A percentile compares a stretch with the other conserved stretches of the same genome.
Conservation (phyloP, 495 filamentous ascomycete species). For the Hypoxylon lenormandii region DNA sequence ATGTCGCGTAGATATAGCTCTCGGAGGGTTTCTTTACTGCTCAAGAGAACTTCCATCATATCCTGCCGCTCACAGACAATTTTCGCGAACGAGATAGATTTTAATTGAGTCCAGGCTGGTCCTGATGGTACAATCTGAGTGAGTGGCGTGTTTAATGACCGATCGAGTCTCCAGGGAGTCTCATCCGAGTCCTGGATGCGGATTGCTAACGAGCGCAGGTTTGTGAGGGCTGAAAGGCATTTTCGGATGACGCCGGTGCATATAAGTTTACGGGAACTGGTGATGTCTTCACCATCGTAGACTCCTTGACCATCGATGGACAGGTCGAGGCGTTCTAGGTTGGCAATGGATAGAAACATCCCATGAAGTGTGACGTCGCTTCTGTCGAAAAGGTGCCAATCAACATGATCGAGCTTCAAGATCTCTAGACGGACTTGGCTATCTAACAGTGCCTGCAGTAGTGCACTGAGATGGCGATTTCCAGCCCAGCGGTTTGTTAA, state of each 20-base stretch:
- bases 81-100: conserved; percentile 10
- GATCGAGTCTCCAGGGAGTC: not conserved
- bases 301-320: not conserved
- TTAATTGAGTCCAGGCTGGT: conserved; percentile 25
- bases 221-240: not conserved
- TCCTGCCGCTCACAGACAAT: conserved; percentile 23
- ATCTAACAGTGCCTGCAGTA: not conserved
- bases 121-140: conserved; percentile 9
- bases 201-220: not conserved
- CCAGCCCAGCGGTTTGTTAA: not conserved
- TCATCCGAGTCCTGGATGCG: not conserved
- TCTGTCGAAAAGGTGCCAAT: not conserved
- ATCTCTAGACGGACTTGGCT: conserved; percentile 4
- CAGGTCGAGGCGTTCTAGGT: conserved; percentile 20
- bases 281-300: not conserved
- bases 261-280: not conserved
- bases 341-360: conserved; percentile 22
- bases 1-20: conserved; percentile 19
- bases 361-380: conserved; percentile 8
- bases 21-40: conserved; percentile 32
- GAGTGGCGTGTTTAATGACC: not conserved
- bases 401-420: conserved; percentile 5
- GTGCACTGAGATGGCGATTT: conserved; percentile 7
- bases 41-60: conserved; percentile 18
- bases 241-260: conserved; percentile 1